These are phyloP conservation scores for Suillus lakei DNA, from an alignment of 768 basidiomycete species.

Conservation along the genomic window DNA sequence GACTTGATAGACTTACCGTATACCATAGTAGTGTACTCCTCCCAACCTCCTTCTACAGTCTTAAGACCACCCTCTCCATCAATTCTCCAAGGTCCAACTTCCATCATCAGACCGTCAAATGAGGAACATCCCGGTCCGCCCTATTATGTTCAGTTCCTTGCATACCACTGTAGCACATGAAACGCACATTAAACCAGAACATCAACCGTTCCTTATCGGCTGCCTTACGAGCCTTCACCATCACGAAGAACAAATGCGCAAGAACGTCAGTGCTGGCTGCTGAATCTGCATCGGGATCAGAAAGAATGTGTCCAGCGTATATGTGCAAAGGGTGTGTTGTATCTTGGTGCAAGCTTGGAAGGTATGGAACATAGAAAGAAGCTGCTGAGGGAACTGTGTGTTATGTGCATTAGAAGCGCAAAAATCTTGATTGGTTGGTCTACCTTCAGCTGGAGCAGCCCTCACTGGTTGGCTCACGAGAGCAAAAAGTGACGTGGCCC, in stretches of 20 bases:
- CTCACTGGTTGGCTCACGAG: not conserved
- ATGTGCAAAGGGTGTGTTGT: constrained; percentile 72
- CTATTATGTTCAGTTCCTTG: constrained; percentile 41
- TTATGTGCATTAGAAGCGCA: constrained; percentile 1
- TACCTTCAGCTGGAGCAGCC: constrained; percentile 8
- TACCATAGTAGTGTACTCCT: constrained; percentile 94
- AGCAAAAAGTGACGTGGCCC: not conserved
- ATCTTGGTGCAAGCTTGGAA: constrained; percentile 81
- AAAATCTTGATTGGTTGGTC: not conserved
- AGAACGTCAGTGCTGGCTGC: constrained; percentile 62
- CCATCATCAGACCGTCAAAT: constrained; percentile 98
- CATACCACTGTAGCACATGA: not conserved
- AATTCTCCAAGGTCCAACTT: constrained; percentile 90
- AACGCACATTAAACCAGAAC: constrained; percentile 94
- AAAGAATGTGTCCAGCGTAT: constrained; percentile 85
- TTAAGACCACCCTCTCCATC: constrained; percentile 75
- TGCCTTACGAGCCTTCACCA: constrained; percentile 82
- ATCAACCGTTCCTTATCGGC: constrained; percentile 92
- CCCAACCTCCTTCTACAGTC: constrained; percentile 89
- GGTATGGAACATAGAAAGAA: constrained; percentile 77
- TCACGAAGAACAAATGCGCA: constrained; percentile 86
- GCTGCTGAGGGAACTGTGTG: constrained; percentile 73
- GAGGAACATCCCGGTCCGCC: constrained; percentile 97
- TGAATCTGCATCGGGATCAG: constrained; percentile 65
- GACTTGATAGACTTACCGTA: constrained; percentile 64